Evolutionary conservation across 108 stramenopile genomes (phyloP).

Genomic region (Nitzschia sp.): DNA sequence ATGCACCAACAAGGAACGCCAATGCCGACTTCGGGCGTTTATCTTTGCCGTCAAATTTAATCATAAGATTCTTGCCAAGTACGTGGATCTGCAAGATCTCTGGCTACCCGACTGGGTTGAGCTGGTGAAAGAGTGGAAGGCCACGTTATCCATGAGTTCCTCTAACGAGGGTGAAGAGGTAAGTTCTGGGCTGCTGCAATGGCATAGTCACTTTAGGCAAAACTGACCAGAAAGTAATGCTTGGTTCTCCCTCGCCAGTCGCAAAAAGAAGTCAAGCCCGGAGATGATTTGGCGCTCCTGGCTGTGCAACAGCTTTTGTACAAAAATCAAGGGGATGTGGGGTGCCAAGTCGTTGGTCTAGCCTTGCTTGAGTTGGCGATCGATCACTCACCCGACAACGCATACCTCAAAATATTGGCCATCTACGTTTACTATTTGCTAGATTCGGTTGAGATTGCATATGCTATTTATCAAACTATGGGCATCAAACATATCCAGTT

Average conservation of each 20-base stretch:
- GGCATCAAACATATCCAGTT: slow-evolving; percentile 80
- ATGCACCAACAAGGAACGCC: slow-evolving; percentile 36
- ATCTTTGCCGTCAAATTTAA: slow-evolving; percentile 62
- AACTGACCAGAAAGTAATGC: no score
- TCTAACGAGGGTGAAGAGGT: slow-evolving; percentile 26
- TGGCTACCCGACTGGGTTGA: slow-evolving; percentile 46
- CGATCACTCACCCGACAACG: slow-evolving; percentile 76
- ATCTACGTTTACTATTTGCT: slow-evolving; percentile 56
- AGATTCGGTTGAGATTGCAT: slow-evolving; percentile 47
- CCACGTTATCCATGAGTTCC: slow-evolving; percentile 19
- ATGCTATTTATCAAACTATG: slow-evolving; percentile 51
- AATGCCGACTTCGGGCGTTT: slow-evolving; percentile 55
- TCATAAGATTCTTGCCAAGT: slow-evolving; percentile 44
- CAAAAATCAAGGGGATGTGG: slow-evolving; percentile 12
- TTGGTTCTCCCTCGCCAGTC: no score
- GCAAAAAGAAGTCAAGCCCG: slow-evolving; percentile 75
- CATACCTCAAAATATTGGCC: slow-evolving; percentile 70
- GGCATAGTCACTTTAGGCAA: no score
- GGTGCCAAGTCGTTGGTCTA: slow-evolving; percentile 39
- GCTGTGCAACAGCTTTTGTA: slow-evolving; percentile 48
- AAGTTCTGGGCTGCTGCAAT: no score
- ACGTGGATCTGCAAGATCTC: slow-evolving; percentile 15
- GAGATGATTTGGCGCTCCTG: slow-evolving; percentile 73
- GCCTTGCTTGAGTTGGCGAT: slow-evolving; percentile 69
- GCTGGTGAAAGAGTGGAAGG: slow-evolving; percentile 45